Evolutionary conservation across 306 rosid species (phyloP).

Genomic region (Cercis canadensis): DNA sequence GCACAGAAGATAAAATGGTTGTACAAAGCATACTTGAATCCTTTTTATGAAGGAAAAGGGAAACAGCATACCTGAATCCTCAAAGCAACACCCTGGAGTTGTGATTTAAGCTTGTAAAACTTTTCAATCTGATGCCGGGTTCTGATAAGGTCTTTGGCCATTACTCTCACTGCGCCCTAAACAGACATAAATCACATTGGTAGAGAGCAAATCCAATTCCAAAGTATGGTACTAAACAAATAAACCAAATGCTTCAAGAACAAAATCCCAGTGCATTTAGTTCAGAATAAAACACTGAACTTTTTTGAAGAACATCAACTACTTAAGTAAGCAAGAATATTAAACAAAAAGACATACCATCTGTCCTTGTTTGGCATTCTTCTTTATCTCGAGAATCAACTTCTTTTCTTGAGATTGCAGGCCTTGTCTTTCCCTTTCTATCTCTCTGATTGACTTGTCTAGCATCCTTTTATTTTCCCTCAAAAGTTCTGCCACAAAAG

Average conservation of each 20-base stretch:
- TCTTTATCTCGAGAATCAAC: constrained; percentile 81
- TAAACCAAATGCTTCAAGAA: constrained; percentile 9
- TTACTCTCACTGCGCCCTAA: constrained; percentile 85
- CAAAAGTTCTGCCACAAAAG: constrained; percentile 65
- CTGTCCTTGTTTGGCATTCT: constrained; percentile 92
- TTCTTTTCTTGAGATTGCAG: constrained; percentile 86
- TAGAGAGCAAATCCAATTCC: constrained; percentile 19
- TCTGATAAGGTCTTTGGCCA: constrained; percentile 94
- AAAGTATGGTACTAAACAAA: neutral
- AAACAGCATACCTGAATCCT: constrained; percentile 69
- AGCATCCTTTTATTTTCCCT: constrained; percentile 91
- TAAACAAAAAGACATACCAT: constrained; percentile 56
- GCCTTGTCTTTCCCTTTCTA: constrained; percentile 82
- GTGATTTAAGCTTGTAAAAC: constrained; percentile 87
- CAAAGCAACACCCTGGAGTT: constrained; percentile 86
- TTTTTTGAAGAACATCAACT: neutral
- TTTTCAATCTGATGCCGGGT: constrained; percentile 93
- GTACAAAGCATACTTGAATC: constrained; percentile 65
- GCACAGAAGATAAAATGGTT: neutral
- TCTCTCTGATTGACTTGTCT: constrained; percentile 84
- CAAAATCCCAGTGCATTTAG: constrained; percentile 12
- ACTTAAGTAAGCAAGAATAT: neutral
- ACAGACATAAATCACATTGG: constrained; percentile 32
- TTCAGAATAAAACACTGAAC: neutral
- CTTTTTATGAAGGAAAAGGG: constrained; percentile 22